Evolutionary conservation across 352 stramenopile genomes (phyloP).

Genomic region (Pythium aphanidermatum): DNA sequence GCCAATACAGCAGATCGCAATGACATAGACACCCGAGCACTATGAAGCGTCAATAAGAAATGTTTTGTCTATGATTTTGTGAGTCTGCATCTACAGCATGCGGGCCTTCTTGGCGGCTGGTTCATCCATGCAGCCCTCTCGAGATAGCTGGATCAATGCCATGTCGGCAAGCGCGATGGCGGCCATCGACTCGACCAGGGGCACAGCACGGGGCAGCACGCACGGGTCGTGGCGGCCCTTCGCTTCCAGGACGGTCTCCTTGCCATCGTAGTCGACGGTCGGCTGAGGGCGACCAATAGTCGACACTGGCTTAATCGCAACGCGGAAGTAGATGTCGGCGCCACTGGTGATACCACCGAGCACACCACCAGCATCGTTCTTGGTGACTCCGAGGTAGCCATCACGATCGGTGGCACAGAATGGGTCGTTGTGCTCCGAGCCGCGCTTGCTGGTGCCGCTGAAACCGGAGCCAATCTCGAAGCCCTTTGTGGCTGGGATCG

Average conservation of each 20-base stretch:
- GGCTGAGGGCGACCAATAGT: conserved; percentile 96
- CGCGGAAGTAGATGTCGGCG: conserved; percentile 97
- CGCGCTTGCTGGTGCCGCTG: conserved; percentile 92
- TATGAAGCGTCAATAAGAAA: too few species aligned
- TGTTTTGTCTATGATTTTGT: background rate
- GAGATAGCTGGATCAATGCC: conserved; percentile 95
- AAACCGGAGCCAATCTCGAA: conserved; percentile 98
- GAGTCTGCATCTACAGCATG: conserved; percentile 12
- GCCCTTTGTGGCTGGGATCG: conserved; percentile 97
- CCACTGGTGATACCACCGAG: conserved; percentile 98
- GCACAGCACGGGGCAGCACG: conserved; percentile 95
- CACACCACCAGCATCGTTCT: conserved; percentile 92
- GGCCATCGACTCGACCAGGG: conserved; percentile 98
- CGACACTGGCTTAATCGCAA: conserved; percentile 99
- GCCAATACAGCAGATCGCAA: too few species aligned
- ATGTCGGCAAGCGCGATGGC: conserved; percentile 94
- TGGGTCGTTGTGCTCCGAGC: conserved; percentile 98
- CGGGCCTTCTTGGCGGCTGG: conserved; percentile 48
- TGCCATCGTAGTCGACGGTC: conserved; percentile 93
- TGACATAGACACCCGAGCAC: too few species aligned
- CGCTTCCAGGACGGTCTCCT: conserved; percentile 93
- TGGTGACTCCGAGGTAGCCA: conserved; percentile 69
- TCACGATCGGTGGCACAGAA: conserved; percentile 79
- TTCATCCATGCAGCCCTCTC: conserved; percentile 62
- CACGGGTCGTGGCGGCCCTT: conserved; percentile 98